These are phyloP conservation scores for Tuber melanosporum DNA, from an alignment of 495 filamentous ascomycete species.

Conservation along the genomic window DNA sequence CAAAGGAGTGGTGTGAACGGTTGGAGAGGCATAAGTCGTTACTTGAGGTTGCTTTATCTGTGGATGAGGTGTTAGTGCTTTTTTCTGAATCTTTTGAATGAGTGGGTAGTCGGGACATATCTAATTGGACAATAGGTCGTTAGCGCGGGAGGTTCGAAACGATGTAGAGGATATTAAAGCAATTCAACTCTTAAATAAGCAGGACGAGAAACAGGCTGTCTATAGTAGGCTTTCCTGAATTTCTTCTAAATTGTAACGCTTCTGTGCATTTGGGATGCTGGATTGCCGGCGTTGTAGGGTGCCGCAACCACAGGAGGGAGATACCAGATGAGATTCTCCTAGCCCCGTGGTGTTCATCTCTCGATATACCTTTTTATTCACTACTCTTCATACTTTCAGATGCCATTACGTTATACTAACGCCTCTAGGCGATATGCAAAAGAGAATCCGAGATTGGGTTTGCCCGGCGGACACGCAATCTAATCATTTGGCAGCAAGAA, in stretches of 20 bases:
- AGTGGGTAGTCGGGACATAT: neutral
- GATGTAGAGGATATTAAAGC: constrained; percentile 6
- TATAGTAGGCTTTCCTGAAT: constrained; percentile 2
- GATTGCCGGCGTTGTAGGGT: neutral
- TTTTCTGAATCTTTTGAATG: neutral
- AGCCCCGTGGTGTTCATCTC: neutral
- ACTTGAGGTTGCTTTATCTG: constrained; percentile 16
- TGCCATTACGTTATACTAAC: neutral
- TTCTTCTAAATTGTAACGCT: neutral
- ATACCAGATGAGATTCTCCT: neutral
- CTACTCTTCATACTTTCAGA: neutral
- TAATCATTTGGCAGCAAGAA: constrained; percentile 15
- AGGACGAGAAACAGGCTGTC: neutral
- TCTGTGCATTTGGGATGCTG: neutral
- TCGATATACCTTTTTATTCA: neutral
- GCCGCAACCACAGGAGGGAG: neutral
- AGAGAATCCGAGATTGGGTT: neutral
- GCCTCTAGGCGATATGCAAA: neutral
- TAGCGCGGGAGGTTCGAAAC: constrained; percentile 11
- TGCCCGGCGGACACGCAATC: constrained; percentile 6
- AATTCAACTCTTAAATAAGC: constrained; percentile 4
- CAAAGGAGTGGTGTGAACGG: constrained; percentile 4
- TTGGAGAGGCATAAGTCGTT: constrained; percentile 20
- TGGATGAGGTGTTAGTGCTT: constrained; percentile 18
- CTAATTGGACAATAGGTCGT: neutral